These are phyloP conservation scores for Jackrogersella multiformis DNA, from an alignment of 495 filamentous ascomycete species.

Conservation along the genomic window DNA sequence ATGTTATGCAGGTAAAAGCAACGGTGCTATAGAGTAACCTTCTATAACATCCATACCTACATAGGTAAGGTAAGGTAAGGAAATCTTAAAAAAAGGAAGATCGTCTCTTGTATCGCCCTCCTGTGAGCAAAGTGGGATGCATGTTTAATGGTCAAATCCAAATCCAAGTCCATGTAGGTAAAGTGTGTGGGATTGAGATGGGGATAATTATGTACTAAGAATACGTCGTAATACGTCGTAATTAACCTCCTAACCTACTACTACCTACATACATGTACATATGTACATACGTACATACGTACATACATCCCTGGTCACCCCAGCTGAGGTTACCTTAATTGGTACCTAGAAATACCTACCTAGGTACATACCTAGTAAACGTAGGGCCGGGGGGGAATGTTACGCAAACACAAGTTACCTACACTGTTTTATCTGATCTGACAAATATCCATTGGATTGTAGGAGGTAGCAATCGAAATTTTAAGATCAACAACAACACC, in stretches of 20 bases:
- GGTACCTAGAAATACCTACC: neutral
- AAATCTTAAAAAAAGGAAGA: conserved; percentile 5
- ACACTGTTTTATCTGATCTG: neutral
- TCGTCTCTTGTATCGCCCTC: conserved; percentile 4
- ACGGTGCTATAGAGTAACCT: neutral
- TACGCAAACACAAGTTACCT: neutral
- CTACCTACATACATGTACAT: too few species aligned
- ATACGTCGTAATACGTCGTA: conserved; percentile 7
- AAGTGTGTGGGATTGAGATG: neutral
- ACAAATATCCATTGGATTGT: neutral
- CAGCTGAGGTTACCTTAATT: neutral
- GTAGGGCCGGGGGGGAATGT: neutral
- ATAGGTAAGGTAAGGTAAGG: neutral
- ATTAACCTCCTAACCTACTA: conserved; percentile 16
- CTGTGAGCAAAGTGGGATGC: conserved; percentile 7
- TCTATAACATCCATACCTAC: neutral
- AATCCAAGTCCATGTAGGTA: neutral
- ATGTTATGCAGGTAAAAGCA: conserved; percentile 4
- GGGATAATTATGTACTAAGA: neutral
- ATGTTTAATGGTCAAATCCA: conserved; percentile 2
- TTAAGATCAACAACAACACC: too few species aligned
- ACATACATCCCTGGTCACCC: conserved; percentile 1
- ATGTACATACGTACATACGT: neutral
- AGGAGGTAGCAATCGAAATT: too few species aligned
- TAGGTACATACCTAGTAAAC: neutral